phyloP scores from a whole-genome alignment of 31 red algal genomes.

The Porphyra umbilicalis region DNA sequence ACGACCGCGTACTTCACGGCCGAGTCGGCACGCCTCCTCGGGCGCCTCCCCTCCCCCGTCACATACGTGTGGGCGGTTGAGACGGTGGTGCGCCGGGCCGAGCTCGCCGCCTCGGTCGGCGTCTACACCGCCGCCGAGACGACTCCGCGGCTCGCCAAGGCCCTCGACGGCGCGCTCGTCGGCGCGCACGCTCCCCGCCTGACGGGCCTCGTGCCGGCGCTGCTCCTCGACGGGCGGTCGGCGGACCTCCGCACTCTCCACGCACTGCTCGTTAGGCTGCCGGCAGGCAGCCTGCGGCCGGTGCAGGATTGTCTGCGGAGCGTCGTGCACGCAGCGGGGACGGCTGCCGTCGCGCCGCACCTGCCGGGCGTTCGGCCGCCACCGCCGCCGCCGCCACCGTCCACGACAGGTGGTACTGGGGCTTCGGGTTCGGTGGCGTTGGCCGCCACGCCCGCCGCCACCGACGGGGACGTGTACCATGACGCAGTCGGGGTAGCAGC shows the following conservation, averaged over 20 bases:
- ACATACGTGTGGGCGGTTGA: neutral
- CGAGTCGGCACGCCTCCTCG: neutral
- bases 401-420: too few relatives aligned
- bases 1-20: neutral
- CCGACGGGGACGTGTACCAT: neutral
- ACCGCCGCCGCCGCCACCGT: neutral
- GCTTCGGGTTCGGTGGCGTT: neutral
- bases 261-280: neutral
- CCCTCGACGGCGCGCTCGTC: neutral
- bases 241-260: neutral
- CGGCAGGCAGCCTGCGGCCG: neutral
- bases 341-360: neutral
- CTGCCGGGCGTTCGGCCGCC: neutral
- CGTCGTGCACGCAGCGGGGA: neutral
- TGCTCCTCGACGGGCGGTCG: neutral
- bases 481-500: neutral
- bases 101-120: neutral
- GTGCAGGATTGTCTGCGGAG: neutral
- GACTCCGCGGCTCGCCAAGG: neutral
- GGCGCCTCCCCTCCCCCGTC: neutral
- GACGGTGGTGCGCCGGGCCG: neutral
- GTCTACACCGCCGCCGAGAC: neutral
- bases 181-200: neutral
- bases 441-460: neutral
- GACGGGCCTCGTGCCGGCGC: neutral